Evolutionary conservation across 805 yeast genomes (phyloP), one percentile per base, ranked within the genome.

Genomic region (Brettanomyces sp.): DNA sequence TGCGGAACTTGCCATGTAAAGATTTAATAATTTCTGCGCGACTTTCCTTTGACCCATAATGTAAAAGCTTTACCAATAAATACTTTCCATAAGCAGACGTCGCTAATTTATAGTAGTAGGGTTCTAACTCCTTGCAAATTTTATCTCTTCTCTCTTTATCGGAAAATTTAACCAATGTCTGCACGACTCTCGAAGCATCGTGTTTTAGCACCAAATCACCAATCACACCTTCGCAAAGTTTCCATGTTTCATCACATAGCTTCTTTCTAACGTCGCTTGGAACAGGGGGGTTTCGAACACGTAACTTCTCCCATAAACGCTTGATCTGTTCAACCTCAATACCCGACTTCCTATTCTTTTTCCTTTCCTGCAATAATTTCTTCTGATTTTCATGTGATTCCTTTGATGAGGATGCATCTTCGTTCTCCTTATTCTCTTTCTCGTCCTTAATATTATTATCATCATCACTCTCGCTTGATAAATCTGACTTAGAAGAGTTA

Each of bases 141-240:
- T 70, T 70, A 24, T 79, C 82, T 67, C 96, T 79, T 68, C 89
- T 80, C 44, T 80, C 86, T 58, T 82, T 86, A 36, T 84, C 71
- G 11, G 93, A 81, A 62, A 85, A 88, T 64, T 91, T 91, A 50
- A 91, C 82, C 54, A 91, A 74, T 1, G 97, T 89, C 67, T 91
- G 99, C 38, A 91, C 95, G 46, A 91, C 91, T 69, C 99, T 79
- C 23, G 96, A 87, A 8, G 97, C 91, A 71, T 91, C 98, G 62
- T 91, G 99, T 70, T 93, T 89, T 68, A 91, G 65, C 33, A 91
- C 96, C 53, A 91, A 74, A 57, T 91, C 97, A 51, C 77, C 77
- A 47, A 89, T 74, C 44, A 81, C 79, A 57, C 83, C 88, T 56
- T 84, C 78, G 43, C 95, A 72, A 49, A 87, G 73, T 23, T 74